These are phyloP conservation scores for Martiniozyma asiatica DNA, from an alignment of 1,139 yeast genomes.

Conservation along the genomic window DNA sequence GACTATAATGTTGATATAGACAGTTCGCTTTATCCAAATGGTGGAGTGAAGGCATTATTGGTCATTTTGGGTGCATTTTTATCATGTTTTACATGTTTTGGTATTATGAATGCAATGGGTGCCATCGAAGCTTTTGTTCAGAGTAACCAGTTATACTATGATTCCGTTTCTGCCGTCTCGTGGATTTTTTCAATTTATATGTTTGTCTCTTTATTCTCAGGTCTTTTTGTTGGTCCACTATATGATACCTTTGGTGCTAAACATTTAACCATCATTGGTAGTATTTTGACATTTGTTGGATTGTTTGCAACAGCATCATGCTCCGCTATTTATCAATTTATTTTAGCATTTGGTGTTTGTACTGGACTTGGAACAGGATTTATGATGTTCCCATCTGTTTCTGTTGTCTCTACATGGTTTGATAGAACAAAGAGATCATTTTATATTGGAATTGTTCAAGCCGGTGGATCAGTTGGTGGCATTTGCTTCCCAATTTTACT, in stretches of 20 bases:
- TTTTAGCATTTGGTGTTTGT: slow-evolving; percentile 38
- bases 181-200: slow-evolving; percentile 56
- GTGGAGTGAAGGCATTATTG: slow-evolving; percentile 18
- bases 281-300: slow-evolving; percentile 23
- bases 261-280: slow-evolving; percentile 32
- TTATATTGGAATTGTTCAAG: slow-evolving; percentile 46
- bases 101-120: slow-evolving; percentile 53
- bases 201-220: slow-evolving; percentile 45
- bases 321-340: slow-evolving; percentile 30
- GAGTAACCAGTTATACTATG: slow-evolving; percentile 35
- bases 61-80: slow-evolving; percentile 52
- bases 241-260: slow-evolving; percentile 47
- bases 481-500: slow-evolving; percentile 45
- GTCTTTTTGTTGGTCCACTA: slow-evolving; percentile 49
- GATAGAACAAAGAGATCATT: slow-evolving; percentile 34
- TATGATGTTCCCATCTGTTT: slow-evolving; percentile 44
- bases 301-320: slow-evolving; percentile 14
- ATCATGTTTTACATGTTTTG: slow-evolving; percentile 54
- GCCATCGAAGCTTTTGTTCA: slow-evolving; percentile 55
- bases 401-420: slow-evolving; percentile 21
- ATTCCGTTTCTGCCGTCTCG: slow-evolving; percentile 28
- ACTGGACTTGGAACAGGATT: slow-evolving; percentile 47
- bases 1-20: slow-evolving; percentile 5
- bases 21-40: slow-evolving; percentile 19
- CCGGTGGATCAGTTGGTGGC: slow-evolving; percentile 59